A percentile compares a stretch with the other conserved stretches of the same genome.
phyloP scores from a whole-genome alignment of 257 asterid species.

The Vinca minor region DNA sequence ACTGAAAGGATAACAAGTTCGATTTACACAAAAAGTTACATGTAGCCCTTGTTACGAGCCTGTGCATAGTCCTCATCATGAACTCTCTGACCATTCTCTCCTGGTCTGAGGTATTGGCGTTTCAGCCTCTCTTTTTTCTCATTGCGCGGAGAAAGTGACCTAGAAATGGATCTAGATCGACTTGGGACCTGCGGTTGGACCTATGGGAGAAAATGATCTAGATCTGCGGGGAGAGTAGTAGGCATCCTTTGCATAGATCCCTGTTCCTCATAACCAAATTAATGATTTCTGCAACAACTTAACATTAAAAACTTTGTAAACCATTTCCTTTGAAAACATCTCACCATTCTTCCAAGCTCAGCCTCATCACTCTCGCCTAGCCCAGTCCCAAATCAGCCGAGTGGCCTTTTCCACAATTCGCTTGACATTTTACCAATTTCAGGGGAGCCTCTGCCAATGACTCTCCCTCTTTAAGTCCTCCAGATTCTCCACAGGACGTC shows the following conservation, averaged over 20 bases:
- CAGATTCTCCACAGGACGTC: too few relatives aligned
- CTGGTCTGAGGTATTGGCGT: conserved; percentile 27
- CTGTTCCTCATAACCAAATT: conserved; percentile 28
- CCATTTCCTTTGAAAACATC: too few relatives aligned
- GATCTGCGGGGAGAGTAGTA: conserved; percentile 41
- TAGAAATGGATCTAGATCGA: conserved; percentile 29
- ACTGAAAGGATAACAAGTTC: neutral
- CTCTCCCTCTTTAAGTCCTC: too few relatives aligned
- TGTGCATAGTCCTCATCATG: conserved; percentile 24
- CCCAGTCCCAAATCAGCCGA: too few relatives aligned
- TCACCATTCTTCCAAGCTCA: too few relatives aligned
- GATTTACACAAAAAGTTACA: neutral
- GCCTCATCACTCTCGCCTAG: too few relatives aligned
- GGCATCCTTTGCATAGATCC: conserved; percentile 39
- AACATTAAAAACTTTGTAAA: conserved; percentile 7
- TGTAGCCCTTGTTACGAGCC: conserved; percentile 18
- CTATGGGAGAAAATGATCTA: conserved; percentile 56
- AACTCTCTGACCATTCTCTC: conserved; percentile 33
- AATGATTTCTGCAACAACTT: conserved; percentile 1
- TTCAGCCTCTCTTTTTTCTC: conserved; percentile 30
- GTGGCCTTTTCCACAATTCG: too few relatives aligned
- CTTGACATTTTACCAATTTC: too few relatives aligned
- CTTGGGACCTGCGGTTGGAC: conserved; percentile 36
- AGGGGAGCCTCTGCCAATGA: too few relatives aligned
- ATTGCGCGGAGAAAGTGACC: conserved; percentile 35